Percentiles rank a stretch among this genome's conserved stretches.
phyloP scores from a whole-genome alignment of 495 filamentous ascomycete genomes.

The Talaromyces nanjingensis region DNA sequence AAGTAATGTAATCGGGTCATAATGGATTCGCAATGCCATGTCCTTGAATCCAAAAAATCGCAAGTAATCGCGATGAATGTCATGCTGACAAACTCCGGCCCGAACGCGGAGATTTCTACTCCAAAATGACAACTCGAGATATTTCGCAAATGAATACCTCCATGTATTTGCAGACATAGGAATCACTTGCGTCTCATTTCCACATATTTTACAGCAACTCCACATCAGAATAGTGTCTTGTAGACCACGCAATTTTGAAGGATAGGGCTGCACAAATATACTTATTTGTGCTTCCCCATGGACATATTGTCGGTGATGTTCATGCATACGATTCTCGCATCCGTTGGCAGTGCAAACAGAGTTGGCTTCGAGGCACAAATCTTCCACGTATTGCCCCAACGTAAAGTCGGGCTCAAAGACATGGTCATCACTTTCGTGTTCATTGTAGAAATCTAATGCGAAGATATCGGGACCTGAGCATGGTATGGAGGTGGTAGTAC shows the following conservation, averaged over 20 bases:
- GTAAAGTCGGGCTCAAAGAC: conserved; percentile 81
- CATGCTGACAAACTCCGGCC: conserved; percentile 82
- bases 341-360: conserved; percentile 71
- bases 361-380: conserved; percentile 70
- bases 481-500: conserved; percentile 81
- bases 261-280: conserved; percentile 72
- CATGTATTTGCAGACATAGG: conserved; percentile 94
- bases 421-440: conserved; percentile 59
- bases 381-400: conserved; percentile 91
- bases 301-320: conserved; percentile 95
- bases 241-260: conserved; percentile 60
- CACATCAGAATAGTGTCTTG: conserved; percentile 91
- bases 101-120: conserved; percentile 73
- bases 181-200: conserved; percentile 78
- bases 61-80: conserved; percentile 85
- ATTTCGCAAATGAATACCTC: conserved; percentile 99
- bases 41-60: conserved; percentile 88
- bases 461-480: conserved; percentile 85
- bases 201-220: conserved; percentile 89
- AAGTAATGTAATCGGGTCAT: conserved; percentile 84
- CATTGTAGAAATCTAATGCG: conserved; percentile 85
- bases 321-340: conserved; percentile 81
- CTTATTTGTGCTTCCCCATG: conserved; percentile 93
- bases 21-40: conserved; percentile 79
- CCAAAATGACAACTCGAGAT: conserved; percentile 95